These are phyloP conservation scores for Oenanthe javanica DNA, from an alignment of 140 eudicot genomes.

Conservation along the genomic window DNA sequence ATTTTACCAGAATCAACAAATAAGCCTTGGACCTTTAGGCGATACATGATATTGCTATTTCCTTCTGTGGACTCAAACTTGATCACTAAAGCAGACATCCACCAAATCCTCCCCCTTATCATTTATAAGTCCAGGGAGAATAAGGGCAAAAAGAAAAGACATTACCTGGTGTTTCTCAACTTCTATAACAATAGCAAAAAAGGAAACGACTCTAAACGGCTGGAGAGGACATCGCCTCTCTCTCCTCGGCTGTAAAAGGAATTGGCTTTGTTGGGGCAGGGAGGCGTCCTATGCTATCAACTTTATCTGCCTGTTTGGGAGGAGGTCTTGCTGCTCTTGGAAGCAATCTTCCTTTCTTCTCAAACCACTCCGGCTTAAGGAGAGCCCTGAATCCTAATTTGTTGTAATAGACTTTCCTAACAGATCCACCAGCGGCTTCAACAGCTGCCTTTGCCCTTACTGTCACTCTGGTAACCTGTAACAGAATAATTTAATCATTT, in stretches of 20 bases:
- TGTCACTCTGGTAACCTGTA: conserved; percentile 87
- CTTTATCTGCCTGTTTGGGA: conserved; percentile 79
- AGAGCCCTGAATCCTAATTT: conserved; percentile 75
- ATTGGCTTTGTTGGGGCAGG: conserved; percentile 94
- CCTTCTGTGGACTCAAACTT: neutral
- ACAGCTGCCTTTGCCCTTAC: conserved; percentile 90
- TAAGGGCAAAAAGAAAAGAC: neutral
- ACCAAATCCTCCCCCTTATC: neutral
- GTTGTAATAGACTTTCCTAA: conserved; percentile 83
- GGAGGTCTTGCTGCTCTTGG: conserved; percentile 96
- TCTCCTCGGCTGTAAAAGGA: conserved; percentile 35
- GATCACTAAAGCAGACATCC: neutral
- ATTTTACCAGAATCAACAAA: neutral
- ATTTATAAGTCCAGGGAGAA: too few species aligned
- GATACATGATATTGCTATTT: neutral
- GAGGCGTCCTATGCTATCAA: conserved; percentile 89
- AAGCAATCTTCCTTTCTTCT: conserved; percentile 81
- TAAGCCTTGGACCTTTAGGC: too few species aligned
- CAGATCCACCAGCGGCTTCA: conserved; percentile 96
- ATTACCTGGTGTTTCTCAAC: neutral
- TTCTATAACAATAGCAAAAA: neutral
- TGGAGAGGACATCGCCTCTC: conserved; percentile 10
- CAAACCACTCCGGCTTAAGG: conserved; percentile 93
- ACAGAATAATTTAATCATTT: neutral
- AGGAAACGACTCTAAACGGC: neutral